These are phyloP conservation scores for Vachellia collinsii DNA, from an alignment of 306 rosid species.

Conservation along the genomic window DNA sequence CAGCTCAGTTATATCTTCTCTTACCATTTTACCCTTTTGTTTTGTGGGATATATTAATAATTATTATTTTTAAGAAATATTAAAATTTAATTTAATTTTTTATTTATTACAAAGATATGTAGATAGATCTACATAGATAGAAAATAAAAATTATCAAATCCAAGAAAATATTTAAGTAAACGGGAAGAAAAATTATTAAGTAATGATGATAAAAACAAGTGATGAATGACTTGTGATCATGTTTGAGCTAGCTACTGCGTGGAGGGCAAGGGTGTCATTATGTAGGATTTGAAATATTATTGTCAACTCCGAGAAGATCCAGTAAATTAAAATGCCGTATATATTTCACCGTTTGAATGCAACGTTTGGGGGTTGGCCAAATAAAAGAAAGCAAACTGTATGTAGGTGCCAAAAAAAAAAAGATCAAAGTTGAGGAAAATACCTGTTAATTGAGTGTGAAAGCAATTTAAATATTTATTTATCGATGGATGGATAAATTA, in stretches of 20 bases:
- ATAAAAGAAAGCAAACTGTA: not conserved
- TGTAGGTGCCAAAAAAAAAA: not conserved
- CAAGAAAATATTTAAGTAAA: too few species aligned
- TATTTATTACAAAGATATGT: too few species aligned
- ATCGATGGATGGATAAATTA: not conserved
- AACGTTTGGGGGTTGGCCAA: not conserved
- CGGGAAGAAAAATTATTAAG: too few species aligned
- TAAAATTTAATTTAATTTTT: too few species aligned
- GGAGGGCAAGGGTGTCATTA: not conserved
- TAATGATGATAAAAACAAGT: not conserved
- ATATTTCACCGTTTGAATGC: not conserved
- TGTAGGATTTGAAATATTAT: not conserved
- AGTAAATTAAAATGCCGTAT: not conserved
- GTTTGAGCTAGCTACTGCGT: too few species aligned
- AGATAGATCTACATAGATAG: too few species aligned
- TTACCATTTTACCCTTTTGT: constrained; percentile 23
- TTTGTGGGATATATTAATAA: not conserved
- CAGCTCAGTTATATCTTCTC: not conserved
- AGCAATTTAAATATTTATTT: not conserved
- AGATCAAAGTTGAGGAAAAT: not conserved
- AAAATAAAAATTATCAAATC: too few species aligned
- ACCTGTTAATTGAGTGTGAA: not conserved
- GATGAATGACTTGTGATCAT: not conserved
- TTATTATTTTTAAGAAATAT: too few species aligned
- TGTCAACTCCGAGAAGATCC: not conserved